Conservation (phyloP, 1,139 yeast genomes). For the Pichia sp. region DNA sequence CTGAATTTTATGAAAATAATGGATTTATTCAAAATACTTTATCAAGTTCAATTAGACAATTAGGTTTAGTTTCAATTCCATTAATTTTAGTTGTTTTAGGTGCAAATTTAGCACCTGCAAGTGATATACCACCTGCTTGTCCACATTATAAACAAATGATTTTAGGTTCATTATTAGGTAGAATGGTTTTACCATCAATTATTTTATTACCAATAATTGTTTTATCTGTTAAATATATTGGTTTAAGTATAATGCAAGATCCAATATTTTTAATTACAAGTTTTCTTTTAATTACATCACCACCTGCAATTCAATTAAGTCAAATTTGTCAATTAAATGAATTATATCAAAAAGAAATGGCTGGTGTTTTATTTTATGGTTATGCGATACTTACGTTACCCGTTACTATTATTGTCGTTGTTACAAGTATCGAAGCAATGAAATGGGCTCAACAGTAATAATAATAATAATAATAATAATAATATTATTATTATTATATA, state of each 20-base stretch:
- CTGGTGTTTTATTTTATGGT: slow-evolving; percentile 84
- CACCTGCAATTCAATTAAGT: slow-evolving; percentile 80
- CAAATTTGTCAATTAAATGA: slow-evolving; percentile 77
- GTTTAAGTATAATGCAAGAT: slow-evolving; percentile 69
- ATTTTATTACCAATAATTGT: slow-evolving; percentile 65
- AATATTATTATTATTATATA: too few species aligned
- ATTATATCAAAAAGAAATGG: slow-evolving; percentile 76
- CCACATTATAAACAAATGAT: slow-evolving; percentile 54
- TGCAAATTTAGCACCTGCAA: slow-evolving; percentile 63
- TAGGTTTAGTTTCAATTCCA: slow-evolving; percentile 89
- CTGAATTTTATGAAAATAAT: slow-evolving; percentile 53
- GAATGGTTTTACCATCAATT: slow-evolving; percentile 73
- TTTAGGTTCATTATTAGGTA: slow-evolving; percentile 59
- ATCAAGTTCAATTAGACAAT: slow-evolving; percentile 66
- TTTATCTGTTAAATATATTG: slow-evolving; percentile 55
- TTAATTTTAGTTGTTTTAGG: slow-evolving; percentile 69
- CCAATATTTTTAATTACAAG: slow-evolving; percentile 77
- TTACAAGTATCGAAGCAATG: slow-evolving; percentile 59
- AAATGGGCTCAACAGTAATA: slow-evolving; percentile 28
- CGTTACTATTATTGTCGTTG: slow-evolving; percentile 68
- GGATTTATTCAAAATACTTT: slow-evolving; percentile 75
- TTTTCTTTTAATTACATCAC: slow-evolving; percentile 68
- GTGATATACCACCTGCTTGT: slow-evolving; percentile 60
- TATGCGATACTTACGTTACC: slow-evolving; percentile 73
- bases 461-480: background rate